A percentile compares a stretch with the other conserved stretches of the same genome.
Conservation (phyloP, 169 alveolate genomes). For the Eimeria falciformis region DNA sequence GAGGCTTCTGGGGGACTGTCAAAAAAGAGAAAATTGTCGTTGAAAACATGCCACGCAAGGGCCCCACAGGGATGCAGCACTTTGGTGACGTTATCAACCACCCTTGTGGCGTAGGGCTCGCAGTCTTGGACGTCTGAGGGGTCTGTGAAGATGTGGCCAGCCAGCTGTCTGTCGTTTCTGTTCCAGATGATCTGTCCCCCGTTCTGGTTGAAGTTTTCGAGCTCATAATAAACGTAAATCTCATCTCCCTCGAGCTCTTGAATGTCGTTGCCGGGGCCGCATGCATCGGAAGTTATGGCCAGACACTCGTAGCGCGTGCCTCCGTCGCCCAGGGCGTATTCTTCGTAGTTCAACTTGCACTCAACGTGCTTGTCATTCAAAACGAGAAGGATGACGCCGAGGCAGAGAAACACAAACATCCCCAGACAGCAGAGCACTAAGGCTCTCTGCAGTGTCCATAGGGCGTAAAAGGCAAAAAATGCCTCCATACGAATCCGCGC, state of each 20-base stretch:
- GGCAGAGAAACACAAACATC: background rate
- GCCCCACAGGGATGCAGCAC: conserved; percentile 56
- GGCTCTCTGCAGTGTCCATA: conserved; percentile 13
- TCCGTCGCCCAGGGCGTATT: conserved; percentile 1
- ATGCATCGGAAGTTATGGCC: conserved; percentile 13
- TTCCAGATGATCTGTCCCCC: conserved; percentile 53
- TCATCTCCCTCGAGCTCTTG: conserved; percentile 10
- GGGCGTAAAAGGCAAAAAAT: background rate
- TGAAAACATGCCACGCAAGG: conserved; percentile 55
- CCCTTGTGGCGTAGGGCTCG: conserved; percentile 24
- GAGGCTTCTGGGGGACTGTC: conserved; percentile 19
- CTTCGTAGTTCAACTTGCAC: conserved; percentile 57
- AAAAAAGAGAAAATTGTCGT: conserved; percentile 17
- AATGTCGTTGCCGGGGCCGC: background rate
- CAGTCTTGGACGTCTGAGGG: conserved; percentile 8
- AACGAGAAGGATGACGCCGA: conserved; percentile 11
- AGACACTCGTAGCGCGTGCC: conserved; percentile 15
- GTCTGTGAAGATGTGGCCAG: conserved; percentile 56
- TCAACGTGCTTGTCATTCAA: conserved; percentile 26
- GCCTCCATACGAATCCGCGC: background rate
- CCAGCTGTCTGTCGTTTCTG: conserved; percentile 31
- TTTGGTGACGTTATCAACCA: conserved; percentile 36
- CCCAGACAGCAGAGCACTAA: conserved; percentile 20
- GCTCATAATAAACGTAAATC: conserved; percentile 30
- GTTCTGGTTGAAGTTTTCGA: conserved; percentile 55